Evolutionary conservation across 2,329 filamentous ascomycete genomes (phyloP), one percentile per base, ranked within the genome.

Genomic region (Teratosphaeria gauchensis): DNA sequence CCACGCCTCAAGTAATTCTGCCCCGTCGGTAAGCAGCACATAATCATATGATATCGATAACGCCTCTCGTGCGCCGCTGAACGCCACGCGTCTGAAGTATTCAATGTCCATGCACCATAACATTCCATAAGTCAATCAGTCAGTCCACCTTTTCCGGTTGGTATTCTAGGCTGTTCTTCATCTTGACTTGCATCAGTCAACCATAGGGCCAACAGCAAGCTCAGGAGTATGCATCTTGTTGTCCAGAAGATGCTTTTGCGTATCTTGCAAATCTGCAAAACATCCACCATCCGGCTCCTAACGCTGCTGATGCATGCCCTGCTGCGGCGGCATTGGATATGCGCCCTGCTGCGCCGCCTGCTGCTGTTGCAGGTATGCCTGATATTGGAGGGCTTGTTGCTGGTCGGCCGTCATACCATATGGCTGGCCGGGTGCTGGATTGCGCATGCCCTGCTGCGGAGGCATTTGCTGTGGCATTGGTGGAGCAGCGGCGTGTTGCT

Each of bases 401-500:
- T 74, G 71, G 46, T 74, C 71, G 53, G 71, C 67, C 32, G 70
- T 73, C 70, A 73, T 73, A 61, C 70, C 71, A 14, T 70, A 65
- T 51, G 68, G 65, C 56, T 67, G 62, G 33, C 63, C 64, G 3
- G 65, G 62, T 57, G 66, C 63, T 58, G 66, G 64, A 61, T 64
- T 64, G 54, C 67, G 64, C 65, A 71, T 69, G 64, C 71, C 69
- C 59, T 61, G 61, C 52, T 67, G 67, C 9, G 65, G 67, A 38
- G 68, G 68, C 65, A 73, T 70, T 58, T 63, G 62, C 42, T 69
- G 69, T n/a, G 69, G 65, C 62, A 72, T 72, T 16, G 67, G 67
- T n/a, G 69, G 64, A 24, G 68, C 65, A n/a, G 69, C 84, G 69
- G 88, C 86, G 63, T 85, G 77, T 61, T 91, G 86, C 74, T 97